Evolutionary conservation across 306 rosid species (phyloP), one percentile per base, ranked within the genome.

Genomic region (Casuarina equisetifolia): DNA sequence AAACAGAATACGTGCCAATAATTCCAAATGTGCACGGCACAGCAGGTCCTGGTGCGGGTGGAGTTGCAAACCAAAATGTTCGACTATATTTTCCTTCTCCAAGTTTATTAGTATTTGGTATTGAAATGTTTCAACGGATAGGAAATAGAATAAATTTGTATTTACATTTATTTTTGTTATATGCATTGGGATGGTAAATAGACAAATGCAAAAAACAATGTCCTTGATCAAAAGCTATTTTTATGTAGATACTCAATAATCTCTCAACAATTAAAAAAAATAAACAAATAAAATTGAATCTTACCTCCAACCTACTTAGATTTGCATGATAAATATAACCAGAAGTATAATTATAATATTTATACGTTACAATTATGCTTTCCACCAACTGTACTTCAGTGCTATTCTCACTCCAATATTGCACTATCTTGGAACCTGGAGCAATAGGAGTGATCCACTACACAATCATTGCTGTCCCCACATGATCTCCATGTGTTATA

Each of bases 311-410:
- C 51, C 83, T 43, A 3, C 52, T 32, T 17, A 89, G 69, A 35
- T 89, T 90, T 78, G 91, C 69, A 52, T 94, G 98, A 72, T 92
- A 97, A 81, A 94, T 90, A 84, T 81, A 92, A 32, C 93, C 98
- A 79, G 98, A 92, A 2, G 95, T 76, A 81, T 92, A 92, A 82
- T 92, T 87, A 86, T 51, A 92, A 85, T 42, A 94, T 32, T 76
- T 85, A 40, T 92, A 92, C 75, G 90, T 85, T 61, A 76, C 79
- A 84, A 82, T 0, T 77, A 25, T 68, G 8, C 95, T 95, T 25
- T 73, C 13, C 35, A 89, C 92, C 38, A 36, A 17, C 9, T 78
- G 83, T 76, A 83, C 78, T 5, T 67, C 9, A 5, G 70, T 19
- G 76, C 81, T 76, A 38, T 86, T 86, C 20, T 91, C 90, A 44